Percentiles rank a stretch among this genome's conserved stretches.
Conservation (phyloP, 2,329 filamentous ascomycete genomes). For the Phialophora expanda region DNA sequence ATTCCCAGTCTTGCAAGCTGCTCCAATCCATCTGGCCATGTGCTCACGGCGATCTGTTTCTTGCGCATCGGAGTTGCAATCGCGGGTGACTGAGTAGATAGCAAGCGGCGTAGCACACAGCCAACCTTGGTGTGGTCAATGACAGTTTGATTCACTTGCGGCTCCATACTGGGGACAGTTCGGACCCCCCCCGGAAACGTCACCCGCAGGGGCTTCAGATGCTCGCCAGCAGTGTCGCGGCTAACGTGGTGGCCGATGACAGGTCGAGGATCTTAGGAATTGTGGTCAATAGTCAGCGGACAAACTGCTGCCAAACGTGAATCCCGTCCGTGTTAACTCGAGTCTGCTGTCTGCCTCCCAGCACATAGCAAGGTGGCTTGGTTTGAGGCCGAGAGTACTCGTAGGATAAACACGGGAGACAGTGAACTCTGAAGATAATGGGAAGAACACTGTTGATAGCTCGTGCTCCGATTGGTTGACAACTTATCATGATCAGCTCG, state of each 20-base stretch:
- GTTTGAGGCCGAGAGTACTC: too few species aligned
- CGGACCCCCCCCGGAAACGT: neutral
- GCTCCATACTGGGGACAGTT: neutral
- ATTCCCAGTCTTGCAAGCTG: neutral
- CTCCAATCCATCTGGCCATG: neutral
- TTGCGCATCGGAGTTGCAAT: neutral
- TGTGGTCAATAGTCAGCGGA: neutral
- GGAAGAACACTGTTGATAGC: neutral
- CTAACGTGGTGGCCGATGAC: neutral
- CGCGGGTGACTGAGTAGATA: neutral
- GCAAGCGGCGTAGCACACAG: neutral
- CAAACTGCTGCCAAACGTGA: neutral
- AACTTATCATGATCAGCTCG: neutral
- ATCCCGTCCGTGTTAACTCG: neutral
- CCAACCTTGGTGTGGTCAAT: neutral
- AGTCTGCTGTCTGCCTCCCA: neutral
- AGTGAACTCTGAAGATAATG: neutral
- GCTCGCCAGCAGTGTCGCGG: neutral
- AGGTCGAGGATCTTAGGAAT: neutral
- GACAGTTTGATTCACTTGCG: neutral
- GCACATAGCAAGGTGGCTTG: neutral
- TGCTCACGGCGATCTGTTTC: neutral
- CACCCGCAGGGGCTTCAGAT: neutral
- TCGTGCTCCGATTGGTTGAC: constrained; percentile 5
- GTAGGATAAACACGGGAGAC: neutral